A percentile compares a stretch with the other conserved stretches of the same genome.
Evolutionary conservation across 352 stramenopile species (phyloP).

Genomic region (Globisporangium paddicum): DNA sequence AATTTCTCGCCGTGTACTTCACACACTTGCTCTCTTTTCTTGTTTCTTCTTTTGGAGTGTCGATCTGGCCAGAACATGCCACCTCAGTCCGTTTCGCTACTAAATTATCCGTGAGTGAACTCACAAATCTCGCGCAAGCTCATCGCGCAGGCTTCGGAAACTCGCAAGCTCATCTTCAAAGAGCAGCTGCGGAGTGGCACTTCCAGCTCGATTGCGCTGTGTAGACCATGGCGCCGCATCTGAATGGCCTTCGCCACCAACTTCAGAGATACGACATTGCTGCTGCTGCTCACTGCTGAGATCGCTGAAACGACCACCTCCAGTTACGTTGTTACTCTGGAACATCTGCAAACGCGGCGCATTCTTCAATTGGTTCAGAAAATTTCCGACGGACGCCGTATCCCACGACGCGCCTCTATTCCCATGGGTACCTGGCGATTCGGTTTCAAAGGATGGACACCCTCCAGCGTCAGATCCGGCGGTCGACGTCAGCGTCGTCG

Average conservation of each 20-base stretch:
- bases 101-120: not conserved
- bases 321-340: not conserved
- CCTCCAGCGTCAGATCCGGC: constrained; percentile 20
- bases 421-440: constrained; percentile 11
- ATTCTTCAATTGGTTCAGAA: constrained; percentile 78
- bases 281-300: not conserved
- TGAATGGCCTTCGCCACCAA: not conserved
- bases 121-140: constrained; percentile 41
- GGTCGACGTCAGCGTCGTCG: constrained; percentile 44
- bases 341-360: constrained; percentile 51
- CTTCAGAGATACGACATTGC: not conserved
- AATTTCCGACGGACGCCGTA: constrained; percentile 64
- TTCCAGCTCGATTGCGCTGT: constrained; percentile 1
- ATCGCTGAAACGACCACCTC: not conserved
- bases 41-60: not conserved
- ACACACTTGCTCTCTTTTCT: not conserved
- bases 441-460: constrained; percentile 10
- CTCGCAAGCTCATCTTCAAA: constrained; percentile 78
- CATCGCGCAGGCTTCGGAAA: constrained; percentile 64
- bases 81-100: not conserved
- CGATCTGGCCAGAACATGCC: not conserved
- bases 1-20: not conserved
- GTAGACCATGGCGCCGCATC: not conserved
- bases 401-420: constrained; percentile 28
- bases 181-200: constrained; percentile 15